Conservation (phyloP, 179 eudicot species). For the Beta lomatogona region DNA sequence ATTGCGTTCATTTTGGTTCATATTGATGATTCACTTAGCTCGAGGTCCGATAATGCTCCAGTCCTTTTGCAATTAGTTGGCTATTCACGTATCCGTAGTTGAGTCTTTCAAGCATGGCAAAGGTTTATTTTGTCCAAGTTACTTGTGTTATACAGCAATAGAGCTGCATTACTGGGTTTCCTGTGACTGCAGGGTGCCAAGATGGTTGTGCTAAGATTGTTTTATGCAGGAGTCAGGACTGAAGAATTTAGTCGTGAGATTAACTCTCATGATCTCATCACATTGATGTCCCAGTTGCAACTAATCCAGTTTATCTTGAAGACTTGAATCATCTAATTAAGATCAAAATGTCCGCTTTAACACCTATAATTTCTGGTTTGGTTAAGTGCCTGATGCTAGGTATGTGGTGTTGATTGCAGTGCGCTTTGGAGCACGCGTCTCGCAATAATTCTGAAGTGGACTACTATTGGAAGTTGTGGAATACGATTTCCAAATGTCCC, state of each 20-base stretch:
- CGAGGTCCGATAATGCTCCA: too few species aligned
- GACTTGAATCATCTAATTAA: not conserved
- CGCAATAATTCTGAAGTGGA: not conserved
- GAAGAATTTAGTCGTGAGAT: not conserved
- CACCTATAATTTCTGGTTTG: not conserved
- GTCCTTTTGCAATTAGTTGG: too few species aligned
- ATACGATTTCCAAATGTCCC: conserved; percentile 32
- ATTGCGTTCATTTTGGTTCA: too few species aligned
- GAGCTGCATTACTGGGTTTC: too few species aligned
- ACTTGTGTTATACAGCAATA: too few species aligned
- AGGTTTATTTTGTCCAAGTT: not conserved
- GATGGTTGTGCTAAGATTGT: not conserved
- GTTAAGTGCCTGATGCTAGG: not conserved
- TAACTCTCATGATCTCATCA: not conserved
- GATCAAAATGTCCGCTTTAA: not conserved
- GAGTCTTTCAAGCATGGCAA: not conserved
- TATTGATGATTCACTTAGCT: too few species aligned
- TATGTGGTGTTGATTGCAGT: conserved; percentile 22
- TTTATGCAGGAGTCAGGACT: not conserved
- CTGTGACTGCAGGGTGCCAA: not conserved
- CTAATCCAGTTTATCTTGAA: not conserved
- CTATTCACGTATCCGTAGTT: too few species aligned
- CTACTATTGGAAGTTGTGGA: conserved; percentile 31
- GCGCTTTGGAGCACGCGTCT: conserved; percentile 6
- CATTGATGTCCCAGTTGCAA: not conserved